phyloP scores from a whole-genome alignment of 2,329 filamentous ascomycete genomes.

The Botryotinia convoluta region DNA sequence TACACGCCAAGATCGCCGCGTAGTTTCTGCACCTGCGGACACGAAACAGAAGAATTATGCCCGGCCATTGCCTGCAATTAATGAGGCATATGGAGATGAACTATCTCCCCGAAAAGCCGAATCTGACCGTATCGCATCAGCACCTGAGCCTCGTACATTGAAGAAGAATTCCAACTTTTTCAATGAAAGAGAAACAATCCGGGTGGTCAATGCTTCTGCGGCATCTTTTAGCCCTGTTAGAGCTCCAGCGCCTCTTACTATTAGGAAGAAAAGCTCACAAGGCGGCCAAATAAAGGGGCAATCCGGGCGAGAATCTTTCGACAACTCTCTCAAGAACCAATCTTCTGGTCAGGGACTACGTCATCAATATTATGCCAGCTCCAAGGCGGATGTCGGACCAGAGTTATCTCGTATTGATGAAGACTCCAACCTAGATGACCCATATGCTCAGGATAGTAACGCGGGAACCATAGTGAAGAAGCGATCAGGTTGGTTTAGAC shows the following conservation, averaged over 20 bases:
- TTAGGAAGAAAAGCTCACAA: conserved; percentile 36
- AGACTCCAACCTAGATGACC: conserved; percentile 24
- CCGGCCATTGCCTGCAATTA: conserved; percentile 34
- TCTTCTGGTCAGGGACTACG: conserved; percentile 26
- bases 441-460: conserved; percentile 26
- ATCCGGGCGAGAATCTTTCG: background rate
- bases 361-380: conserved; percentile 28
- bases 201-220: conserved; percentile 32
- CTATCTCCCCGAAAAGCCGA: conserved; percentile 24
- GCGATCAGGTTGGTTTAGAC: conserved; percentile 38
- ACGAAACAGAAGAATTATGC: conserved; percentile 18
- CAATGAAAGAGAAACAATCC: conserved; percentile 33
- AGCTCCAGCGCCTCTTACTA: conserved; percentile 36
- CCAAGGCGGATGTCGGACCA: conserved; percentile 16
- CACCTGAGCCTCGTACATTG: conserved; percentile 33
- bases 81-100: conserved; percentile 32
- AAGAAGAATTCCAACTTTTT: conserved; percentile 17
- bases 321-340: conserved; percentile 11
- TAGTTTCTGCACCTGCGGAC: conserved; percentile 46
- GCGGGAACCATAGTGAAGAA: conserved; percentile 34
- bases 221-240: conserved; percentile 34
- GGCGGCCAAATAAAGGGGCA: conserved; percentile 13
- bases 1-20: conserved; percentile 39
- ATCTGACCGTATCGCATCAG: conserved; percentile 34
- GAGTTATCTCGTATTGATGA: conserved; percentile 31